Base-by-base conservation (phyloP, 139 green algal species). In the Chlorella sorokiniana region DNA sequence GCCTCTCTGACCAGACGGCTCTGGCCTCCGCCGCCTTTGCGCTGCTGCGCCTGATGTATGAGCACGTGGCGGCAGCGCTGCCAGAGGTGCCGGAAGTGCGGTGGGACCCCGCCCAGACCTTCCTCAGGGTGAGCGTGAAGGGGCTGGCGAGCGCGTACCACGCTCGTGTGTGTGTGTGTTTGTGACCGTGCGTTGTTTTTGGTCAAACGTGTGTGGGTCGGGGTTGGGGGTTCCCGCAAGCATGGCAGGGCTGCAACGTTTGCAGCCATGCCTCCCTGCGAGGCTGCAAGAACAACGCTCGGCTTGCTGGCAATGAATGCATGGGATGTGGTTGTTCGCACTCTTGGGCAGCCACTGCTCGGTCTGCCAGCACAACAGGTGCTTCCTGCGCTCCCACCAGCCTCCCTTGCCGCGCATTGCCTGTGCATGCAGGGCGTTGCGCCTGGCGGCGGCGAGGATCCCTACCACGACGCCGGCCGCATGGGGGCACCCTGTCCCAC, bases 1-100 rank as follows among this genome's bases (percentile, higher is more conserved):
- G 94, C 0, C 84, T 98, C 61, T 93, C 91, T 7, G 93, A 98
- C 78, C 74, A 78, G 29, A 91, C 89, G 0, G 93, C 95, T 3
- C 83, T 98, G 22, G 83, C 91, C 20, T 94, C 90, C 14, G 54
- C 86, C 0, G 97, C 93, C 83, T 95, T 94, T 61, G 84, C 78
- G 23, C 81, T 97, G 83, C 81, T 98, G 69, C 84, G 87, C 52
- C 72, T 79, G n/a, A 79, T 79, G 72, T 69, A 88, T 79, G 62
- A 42, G 65, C 61, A 56, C 33, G 29, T 74, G 45, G 16, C 72
- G 16, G 72, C 72, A 0, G 27, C 35, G 0, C 72, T 68, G 48
- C 72, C 72, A 2, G 35, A 23, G 0, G 72, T 79, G 72, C 72
- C 72, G 11, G 29, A 35, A 10, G 38, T 79, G 35, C 72, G 23